Percentiles rank a stretch among this genome's conserved stretches.
These are phyloP conservation scores for Alternaria conjuncta DNA, from an alignment of 2,329 filamentous ascomycete genomes.

Conservation along the genomic window DNA sequence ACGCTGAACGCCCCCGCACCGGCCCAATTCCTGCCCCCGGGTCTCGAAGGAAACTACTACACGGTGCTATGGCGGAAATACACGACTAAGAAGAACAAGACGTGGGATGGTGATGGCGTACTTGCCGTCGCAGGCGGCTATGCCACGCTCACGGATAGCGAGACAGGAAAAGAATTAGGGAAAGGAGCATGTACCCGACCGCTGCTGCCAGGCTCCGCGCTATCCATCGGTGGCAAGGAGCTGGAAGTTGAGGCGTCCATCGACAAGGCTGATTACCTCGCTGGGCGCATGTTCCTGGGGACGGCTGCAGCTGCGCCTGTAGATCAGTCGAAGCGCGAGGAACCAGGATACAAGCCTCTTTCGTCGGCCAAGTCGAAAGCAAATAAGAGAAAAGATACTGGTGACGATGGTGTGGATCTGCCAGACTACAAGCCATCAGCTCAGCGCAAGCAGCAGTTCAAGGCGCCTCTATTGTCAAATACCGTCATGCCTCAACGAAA, in stretches of 20 bases:
- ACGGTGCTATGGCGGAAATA: constrained; percentile 66
- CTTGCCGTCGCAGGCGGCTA: constrained; percentile 64
- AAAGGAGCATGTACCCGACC: constrained; percentile 61
- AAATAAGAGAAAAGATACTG: constrained; percentile 14
- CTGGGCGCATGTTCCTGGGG: constrained; percentile 55
- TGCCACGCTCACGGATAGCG: constrained; percentile 66
- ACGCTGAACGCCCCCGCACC: constrained; percentile 30
- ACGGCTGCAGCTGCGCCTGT: constrained; percentile 25
- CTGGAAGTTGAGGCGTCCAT: constrained; percentile 70
- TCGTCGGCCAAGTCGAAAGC: constrained; percentile 14
- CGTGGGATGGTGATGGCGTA: constrained; percentile 76
- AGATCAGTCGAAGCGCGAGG: constrained; percentile 20
- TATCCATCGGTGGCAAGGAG: constrained; percentile 71
- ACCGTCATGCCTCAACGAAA: constrained; percentile 58
- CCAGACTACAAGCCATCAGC: constrained; percentile 45
- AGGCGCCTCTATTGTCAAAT: constrained; percentile 64
- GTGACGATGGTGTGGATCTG: constrained; percentile 45
- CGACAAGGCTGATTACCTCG: constrained; percentile 64
- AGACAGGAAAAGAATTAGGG: constrained; percentile 68
- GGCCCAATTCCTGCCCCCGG: constrained; percentile 22
- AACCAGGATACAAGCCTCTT: constrained; percentile 24
- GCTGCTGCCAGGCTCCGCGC: constrained; percentile 64
- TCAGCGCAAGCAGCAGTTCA: constrained; percentile 61
- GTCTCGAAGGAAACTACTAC: constrained; percentile 49
- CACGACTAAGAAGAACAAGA: constrained; percentile 76